Evolutionary conservation across 169 alveolate species (phyloP), one percentile per base, ranked within the genome.

Genomic region (Plasmodium relictum): DNA sequence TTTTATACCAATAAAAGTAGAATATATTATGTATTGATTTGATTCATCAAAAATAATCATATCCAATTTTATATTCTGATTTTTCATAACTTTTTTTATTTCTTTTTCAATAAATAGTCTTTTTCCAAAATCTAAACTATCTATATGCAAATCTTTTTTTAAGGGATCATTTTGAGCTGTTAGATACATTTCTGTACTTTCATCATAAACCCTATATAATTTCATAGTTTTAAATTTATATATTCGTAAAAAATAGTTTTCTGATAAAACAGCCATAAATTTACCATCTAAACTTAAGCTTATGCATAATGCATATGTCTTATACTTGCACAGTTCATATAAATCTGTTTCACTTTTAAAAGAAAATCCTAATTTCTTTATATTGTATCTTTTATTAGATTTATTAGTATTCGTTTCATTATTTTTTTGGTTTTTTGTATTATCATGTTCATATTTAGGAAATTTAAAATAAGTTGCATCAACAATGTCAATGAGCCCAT

Each of bases 1-100:
- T 92, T 97, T 97, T 42, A 98, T 96, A 24, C 99, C 99, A 59
- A 97, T 93, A 73, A 96, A 93, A 9, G 98, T 92, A 0, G 99
- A 98, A 90, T 96, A 98, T 61, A 97, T 93, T 54, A 98, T 86
- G 89, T 96, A 97, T 80, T 94, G 95, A 50, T 97, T 97, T 61
- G 99, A 96, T 76, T 98, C 99, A 93, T 99, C 99, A 89, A 98
- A 98, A 66, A 92, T 80, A 96, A 91, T 54, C 90, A 80, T 80
- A 93, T 93, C 92, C 87, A 96, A 78, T 66, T 88, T 66, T 45
- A 92, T 95, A 61, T 92, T 61, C 50, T 73, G 58, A 92, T 87
- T 92, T 22, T 50, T 85, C 9, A 93, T 93, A 24, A 94, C 72
- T 87, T 95, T 97, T 59, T 93, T 95, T 26, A 98, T 86, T 70